Evolutionary conservation across 441 rosid genomes (phyloP).

Genomic region (Euphorbia schlechtendalii): DNA sequence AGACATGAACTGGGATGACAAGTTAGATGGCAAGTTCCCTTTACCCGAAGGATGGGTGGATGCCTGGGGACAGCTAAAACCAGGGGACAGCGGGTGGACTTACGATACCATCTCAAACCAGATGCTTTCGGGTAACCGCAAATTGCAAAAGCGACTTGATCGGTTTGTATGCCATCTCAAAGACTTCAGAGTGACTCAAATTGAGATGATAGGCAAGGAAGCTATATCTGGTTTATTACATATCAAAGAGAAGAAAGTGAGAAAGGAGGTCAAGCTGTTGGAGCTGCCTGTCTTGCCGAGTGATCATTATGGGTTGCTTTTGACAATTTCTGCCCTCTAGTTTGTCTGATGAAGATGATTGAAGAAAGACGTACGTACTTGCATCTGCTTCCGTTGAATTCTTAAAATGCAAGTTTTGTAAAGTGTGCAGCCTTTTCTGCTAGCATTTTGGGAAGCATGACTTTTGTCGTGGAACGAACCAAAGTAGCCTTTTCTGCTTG

Average conservation of each 20-base stretch:
- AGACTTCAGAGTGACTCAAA: slow-evolving; percentile 49
- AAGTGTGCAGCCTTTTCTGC: not conserved
- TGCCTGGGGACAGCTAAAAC: slow-evolving; percentile 68
- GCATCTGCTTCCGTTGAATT: slow-evolving; percentile 6
- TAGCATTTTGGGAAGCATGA: slow-evolving; percentile 4
- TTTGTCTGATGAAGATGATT: not conserved
- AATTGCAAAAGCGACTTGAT: slow-evolving; percentile 68
- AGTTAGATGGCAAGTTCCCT: slow-evolving; percentile 68
- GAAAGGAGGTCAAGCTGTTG: slow-evolving; percentile 43
- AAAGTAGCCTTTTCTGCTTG: not conserved
- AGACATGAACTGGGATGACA: too few species aligned
- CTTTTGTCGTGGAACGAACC: not conserved
- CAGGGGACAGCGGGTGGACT: slow-evolving; percentile 70
- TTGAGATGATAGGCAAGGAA: slow-evolving; percentile 87
- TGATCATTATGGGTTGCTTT: slow-evolving; percentile 86
- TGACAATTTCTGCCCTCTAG: slow-evolving; percentile 42
- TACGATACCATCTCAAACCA: slow-evolving; percentile 82
- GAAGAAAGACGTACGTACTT: not conserved
- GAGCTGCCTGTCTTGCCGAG: slow-evolving; percentile 94
- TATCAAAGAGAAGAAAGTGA: slow-evolving; percentile 72
- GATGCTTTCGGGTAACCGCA: slow-evolving; percentile 74
- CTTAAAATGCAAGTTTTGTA: slow-evolving; percentile 23
- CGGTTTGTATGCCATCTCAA: slow-evolving; percentile 53
- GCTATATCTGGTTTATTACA: slow-evolving; percentile 62
- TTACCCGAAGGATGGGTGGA: slow-evolving; percentile 65